Percentiles rank a stretch among this genome's conserved stretches.
Evolutionary conservation across 306 rosid genomes (phyloP).

Genomic region (Quercus aquifolioides): DNA sequence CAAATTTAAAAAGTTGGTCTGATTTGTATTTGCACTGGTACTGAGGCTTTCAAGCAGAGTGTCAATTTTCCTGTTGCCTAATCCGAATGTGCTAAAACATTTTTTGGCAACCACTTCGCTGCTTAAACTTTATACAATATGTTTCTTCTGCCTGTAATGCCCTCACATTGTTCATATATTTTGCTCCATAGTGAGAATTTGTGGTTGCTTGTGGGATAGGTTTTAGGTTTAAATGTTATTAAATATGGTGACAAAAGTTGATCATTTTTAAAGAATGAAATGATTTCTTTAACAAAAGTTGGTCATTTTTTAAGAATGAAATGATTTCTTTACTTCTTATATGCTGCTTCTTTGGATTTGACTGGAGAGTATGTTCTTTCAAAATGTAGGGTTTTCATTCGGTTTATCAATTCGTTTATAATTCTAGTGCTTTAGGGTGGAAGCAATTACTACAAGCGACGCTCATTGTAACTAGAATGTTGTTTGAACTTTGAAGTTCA

Average conservation of each 20-base stretch:
- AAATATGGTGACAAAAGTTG: no score
- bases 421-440: neutral
- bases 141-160: constrained; percentile 23
- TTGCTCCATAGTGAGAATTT: neutral
- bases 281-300: no score
- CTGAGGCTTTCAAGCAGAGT: constrained; percentile 10
- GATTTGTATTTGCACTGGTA: constrained; percentile 8
- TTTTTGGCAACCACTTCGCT: constrained; percentile 15
- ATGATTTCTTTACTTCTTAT: no score
- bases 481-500: no score
- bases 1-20: neutral
- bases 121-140: neutral
- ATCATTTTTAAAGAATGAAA: no score
- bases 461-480: neutral
- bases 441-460: neutral
- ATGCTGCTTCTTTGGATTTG: no score
- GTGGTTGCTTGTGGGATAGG: neutral
- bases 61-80: neutral
- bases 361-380: no score
- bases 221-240: neutral
- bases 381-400: no score
- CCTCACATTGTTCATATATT: neutral
- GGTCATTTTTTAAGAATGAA: neutral
- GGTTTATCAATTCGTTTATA: neutral
- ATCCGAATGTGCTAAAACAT: neutral